Percentiles rank a stretch among this genome's conserved stretches.
phyloP scores from a whole-genome alignment of 306 rosid species.

The Vigna reflexopilosa region DNA sequence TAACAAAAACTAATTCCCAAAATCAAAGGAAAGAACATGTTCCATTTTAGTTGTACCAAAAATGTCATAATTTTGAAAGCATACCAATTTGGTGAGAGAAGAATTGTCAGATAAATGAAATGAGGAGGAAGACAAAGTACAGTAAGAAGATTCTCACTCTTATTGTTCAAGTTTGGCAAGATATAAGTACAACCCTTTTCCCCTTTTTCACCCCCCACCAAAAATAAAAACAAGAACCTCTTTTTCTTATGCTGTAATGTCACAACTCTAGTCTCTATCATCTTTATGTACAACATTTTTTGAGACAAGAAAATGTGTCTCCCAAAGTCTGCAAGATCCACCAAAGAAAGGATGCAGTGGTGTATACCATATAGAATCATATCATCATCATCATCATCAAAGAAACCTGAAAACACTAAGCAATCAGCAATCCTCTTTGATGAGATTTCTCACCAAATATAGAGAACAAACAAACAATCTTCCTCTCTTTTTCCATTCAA shows the following conservation, averaged over 20 bases:
- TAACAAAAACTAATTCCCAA: not conserved
- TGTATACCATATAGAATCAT: conserved; percentile 46
- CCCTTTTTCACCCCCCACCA: conserved; percentile 21
- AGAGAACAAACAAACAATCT: conserved; percentile 61
- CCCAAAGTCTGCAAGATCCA: conserved; percentile 64
- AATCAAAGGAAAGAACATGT: not conserved
- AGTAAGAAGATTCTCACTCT: conserved; percentile 48
- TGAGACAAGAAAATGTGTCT: conserved; percentile 53
- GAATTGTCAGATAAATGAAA: not conserved
- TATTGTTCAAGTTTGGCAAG: conserved; percentile 66
- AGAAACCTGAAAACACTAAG: conserved; percentile 56
- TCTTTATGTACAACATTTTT: conserved; percentile 62
- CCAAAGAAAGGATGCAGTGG: conserved; percentile 50
- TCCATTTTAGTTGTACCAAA: not conserved
- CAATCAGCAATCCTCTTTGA: conserved; percentile 56
- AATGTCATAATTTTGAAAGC: not conserved
- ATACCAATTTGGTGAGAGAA: conserved; percentile 27
- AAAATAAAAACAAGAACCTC: conserved; percentile 32
- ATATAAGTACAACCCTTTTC: conserved; percentile 56
- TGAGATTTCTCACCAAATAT: conserved; percentile 44
- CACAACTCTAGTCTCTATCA: conserved; percentile 50
- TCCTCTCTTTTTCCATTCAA: conserved; percentile 55
- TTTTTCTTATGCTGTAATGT: conserved; percentile 38
- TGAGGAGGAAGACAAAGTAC: conserved; percentile 31
- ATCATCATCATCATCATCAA: conserved; percentile 54